phyloP scores from a whole-genome alignment of 192 early-diverging fungal species.

The Allomyces arbusculus region DNA sequence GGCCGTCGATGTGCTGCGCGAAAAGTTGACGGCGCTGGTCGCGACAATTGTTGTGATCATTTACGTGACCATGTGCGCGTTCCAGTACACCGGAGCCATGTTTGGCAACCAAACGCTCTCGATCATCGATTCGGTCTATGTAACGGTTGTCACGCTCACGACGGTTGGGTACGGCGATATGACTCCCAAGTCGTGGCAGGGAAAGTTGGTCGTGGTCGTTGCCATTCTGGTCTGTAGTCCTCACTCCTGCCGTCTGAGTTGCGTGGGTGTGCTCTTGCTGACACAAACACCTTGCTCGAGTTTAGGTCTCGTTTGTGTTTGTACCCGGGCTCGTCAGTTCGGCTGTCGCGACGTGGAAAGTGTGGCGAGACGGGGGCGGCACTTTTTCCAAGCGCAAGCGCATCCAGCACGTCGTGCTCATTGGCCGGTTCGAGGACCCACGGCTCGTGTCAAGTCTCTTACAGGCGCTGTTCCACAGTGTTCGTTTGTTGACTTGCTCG shows the following conservation, averaged over 20 bases:
- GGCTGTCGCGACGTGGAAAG: not conserved
- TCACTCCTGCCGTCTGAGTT: too few relatives aligned
- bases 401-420: not conserved
- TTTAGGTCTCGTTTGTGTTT: too few relatives aligned
- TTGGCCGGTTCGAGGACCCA: not conserved
- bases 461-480: not conserved
- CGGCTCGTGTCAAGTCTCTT: not conserved
- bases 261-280: too few relatives aligned
- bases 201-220: not conserved
- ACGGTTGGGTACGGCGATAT: not conserved
- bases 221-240: not conserved
- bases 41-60: not conserved
- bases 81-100: not conserved
- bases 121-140: not conserved
- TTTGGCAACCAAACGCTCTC: too few relatives aligned
- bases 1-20: not conserved
- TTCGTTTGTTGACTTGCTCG: too few relatives aligned
- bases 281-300: too few relatives aligned
- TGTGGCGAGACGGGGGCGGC: not conserved
- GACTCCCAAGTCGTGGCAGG: not conserved
- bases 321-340: not conserved
- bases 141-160: not conserved
- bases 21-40: not conserved
- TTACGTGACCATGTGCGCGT: not conserved
- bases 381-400: not conserved